Evolutionary conservation across 1,284 basidiomycete species (phyloP).

Genomic region (Laetiporus sulphureus): DNA sequence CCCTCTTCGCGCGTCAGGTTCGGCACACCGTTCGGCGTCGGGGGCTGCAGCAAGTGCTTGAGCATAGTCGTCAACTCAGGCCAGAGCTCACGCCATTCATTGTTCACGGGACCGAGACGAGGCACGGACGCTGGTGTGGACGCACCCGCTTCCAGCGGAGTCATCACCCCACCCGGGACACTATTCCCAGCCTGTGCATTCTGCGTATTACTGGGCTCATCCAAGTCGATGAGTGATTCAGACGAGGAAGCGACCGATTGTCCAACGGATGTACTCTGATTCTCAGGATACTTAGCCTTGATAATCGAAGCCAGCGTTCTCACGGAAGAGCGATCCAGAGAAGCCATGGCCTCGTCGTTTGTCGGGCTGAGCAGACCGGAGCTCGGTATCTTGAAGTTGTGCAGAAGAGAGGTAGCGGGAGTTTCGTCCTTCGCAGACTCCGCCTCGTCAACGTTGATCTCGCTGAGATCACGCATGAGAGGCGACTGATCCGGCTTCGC

Average conservation of each 20-base stretch:
- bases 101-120: conserved; percentile 18
- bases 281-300: neutral
- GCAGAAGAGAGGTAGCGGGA: too few relatives aligned
- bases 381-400: too few relatives aligned
- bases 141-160: conserved; percentile 15
- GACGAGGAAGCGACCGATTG: neutral
- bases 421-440: too few relatives aligned
- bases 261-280: neutral
- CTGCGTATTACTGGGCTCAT: conserved; percentile 4
- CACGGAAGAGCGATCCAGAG: too few relatives aligned
- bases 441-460: too few relatives aligned
- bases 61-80: conserved; percentile 25
- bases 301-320: neutral
- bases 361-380: too few relatives aligned
- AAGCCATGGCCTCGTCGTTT: too few relatives aligned
- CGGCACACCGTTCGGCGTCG: conserved; percentile 7
- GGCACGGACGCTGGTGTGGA: conserved; percentile 18
- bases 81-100: conserved; percentile 26
- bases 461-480: too few relatives aligned
- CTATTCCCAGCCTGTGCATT: conserved; percentile 2
- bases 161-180: conserved; percentile 11
- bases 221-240: conserved; percentile 10
- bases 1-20: conserved; percentile 1
- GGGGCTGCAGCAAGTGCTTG: conserved; percentile 23
- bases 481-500: too few relatives aligned